phyloP scores from a whole-genome alignment of 1,284 basidiomycete genomes.

The Ceratobasidium sp. region DNA sequence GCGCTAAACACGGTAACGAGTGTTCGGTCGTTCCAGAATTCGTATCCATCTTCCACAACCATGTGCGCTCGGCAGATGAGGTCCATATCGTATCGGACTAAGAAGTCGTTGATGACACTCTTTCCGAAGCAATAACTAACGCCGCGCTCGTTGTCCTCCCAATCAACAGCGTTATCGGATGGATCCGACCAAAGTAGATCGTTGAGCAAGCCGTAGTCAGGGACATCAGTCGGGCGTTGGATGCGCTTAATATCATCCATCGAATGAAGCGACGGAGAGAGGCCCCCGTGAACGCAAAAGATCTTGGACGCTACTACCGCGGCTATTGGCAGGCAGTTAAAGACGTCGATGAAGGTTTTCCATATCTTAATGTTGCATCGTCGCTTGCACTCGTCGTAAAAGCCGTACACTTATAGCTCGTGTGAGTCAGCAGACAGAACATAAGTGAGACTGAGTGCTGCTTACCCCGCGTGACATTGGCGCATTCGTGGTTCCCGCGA shows the following conservation, averaged over 20 bases:
- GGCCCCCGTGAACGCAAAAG: conserved; percentile 98
- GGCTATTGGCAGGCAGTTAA: conserved; percentile 98
- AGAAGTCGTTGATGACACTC: conserved; percentile 95
- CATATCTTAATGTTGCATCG: conserved; percentile 99
- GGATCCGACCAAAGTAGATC: conserved; percentile 99
- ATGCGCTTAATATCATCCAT: conserved; percentile 99
- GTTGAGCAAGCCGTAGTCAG: conserved; percentile 98
- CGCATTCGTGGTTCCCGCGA: conserved; percentile 99
- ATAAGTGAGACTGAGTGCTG: conserved; percentile 49
- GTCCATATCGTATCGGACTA: conserved; percentile 95
- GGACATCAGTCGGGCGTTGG: conserved; percentile 97
- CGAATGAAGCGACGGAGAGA: conserved; percentile 96
- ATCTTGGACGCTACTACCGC: conserved; percentile 99
- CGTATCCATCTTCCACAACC: conserved; percentile 99
- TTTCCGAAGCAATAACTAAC: conserved; percentile 99
- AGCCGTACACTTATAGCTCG: conserved; percentile 86
- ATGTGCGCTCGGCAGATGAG: conserved; percentile 99
- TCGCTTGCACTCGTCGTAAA: conserved; percentile 99
- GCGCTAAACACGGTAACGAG: conserved; percentile 99
- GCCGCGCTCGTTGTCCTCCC: conserved; percentile 99
- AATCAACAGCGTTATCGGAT: conserved; percentile 96
- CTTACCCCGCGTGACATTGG: conserved; percentile 96
- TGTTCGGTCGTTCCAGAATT: conserved; percentile 99
- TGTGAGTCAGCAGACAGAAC: conserved; percentile 35
- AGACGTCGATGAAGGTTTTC: conserved; percentile 99